These are phyloP conservation scores for Verticillium zaregamsianum DNA, from an alignment of 2,329 filamentous ascomycete species.

Conservation along the genomic window DNA sequence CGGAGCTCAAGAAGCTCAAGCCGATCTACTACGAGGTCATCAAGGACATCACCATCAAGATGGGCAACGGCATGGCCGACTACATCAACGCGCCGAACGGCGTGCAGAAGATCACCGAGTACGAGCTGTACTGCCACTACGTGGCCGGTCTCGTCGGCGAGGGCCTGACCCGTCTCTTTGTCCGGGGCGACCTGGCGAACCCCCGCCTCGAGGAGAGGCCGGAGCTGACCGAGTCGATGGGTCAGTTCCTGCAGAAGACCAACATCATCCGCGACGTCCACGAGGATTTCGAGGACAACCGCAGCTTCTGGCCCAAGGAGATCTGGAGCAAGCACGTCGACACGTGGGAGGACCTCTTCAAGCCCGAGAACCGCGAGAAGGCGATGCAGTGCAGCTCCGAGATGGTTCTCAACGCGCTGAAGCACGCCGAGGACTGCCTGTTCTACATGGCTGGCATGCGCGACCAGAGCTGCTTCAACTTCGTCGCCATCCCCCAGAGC, in stretches of 20 bases:
- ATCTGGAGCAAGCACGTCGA: conserved; percentile 96
- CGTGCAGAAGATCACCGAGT: conserved; percentile 79
- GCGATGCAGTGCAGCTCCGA: conserved; percentile 86
- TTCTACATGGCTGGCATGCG: conserved; percentile 94
- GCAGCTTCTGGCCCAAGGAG: conserved; percentile 92
- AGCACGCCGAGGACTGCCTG: conserved; percentile 87
- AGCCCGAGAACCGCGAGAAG: conserved; percentile 69
- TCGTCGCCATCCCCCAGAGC: conserved; percentile 90
- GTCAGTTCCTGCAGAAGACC: conserved; percentile 93
- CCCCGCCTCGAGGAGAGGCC: conserved; percentile 74
- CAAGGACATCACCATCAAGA: conserved; percentile 85
- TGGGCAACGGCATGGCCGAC: conserved; percentile 99
- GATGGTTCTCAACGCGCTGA: conserved; percentile 88
- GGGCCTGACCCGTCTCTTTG: conserved; percentile 84
- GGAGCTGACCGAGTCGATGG: conserved; percentile 90
- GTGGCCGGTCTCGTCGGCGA: conserved; percentile 98
- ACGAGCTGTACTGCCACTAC: conserved; percentile 96
- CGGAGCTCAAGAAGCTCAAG: conserved; percentile 86
- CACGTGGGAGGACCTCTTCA: conserved; percentile 85
- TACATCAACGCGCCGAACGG: conserved; percentile 80
- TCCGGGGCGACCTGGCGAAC: conserved; percentile 82
- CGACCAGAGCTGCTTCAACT: conserved; percentile 98
- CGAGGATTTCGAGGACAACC: conserved; percentile 83
- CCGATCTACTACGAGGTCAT: conserved; percentile 80
- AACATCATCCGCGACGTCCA: conserved; percentile 97